Percentiles rank a stretch among this genome's conserved stretches.
phyloP scores from a whole-genome alignment of 495 filamentous ascomycete genomes.

The Xeromyces bisporus region DNA sequence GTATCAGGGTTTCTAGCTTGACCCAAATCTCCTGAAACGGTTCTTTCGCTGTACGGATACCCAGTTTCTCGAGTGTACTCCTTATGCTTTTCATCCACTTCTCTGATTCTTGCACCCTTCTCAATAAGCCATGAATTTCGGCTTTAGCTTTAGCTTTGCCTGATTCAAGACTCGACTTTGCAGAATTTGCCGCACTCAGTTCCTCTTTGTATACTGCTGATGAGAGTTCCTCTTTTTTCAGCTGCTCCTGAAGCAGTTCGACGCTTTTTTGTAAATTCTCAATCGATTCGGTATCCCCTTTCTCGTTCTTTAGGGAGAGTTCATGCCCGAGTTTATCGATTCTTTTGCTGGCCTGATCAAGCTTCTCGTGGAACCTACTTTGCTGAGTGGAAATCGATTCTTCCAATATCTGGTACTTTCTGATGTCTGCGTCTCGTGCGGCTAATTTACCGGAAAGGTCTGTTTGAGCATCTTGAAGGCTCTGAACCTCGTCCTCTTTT shows the following conservation, averaged over 20 bases:
- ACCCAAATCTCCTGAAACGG: slow-evolving; percentile 7
- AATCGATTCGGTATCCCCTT: slow-evolving; percentile 1
- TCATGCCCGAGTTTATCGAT: slow-evolving; percentile 7
- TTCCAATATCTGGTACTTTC: slow-evolving; percentile 9
- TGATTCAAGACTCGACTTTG: slow-evolving; percentile 7
- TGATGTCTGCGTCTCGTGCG: slow-evolving; percentile 9
- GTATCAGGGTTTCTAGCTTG: slow-evolving; percentile 8
- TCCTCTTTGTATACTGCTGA: slow-evolving; percentile 4
- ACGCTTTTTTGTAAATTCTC: slow-evolving; percentile 5
- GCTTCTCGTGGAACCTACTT: slow-evolving; percentile 7
- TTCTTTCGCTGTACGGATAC: slow-evolving; percentile 3
- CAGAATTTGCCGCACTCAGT: slow-evolving; percentile 5
- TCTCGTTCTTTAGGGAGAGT: slow-evolving; percentile 1
- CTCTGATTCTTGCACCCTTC: slow-evolving; percentile 15
- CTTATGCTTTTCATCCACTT: slow-evolving; percentile 9
- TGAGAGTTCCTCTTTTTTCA: slow-evolving; percentile 8
- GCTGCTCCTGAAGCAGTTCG: slow-evolving; percentile 1
- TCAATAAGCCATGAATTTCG: slow-evolving; percentile 12
- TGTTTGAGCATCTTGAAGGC: slow-evolving; percentile 6
- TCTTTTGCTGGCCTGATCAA: slow-evolving; percentile 11
- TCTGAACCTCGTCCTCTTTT: slow-evolving; percentile 9
- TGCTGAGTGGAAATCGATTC: slow-evolving; percentile 6
- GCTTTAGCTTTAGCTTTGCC: slow-evolving; percentile 9
- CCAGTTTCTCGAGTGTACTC: slow-evolving; percentile 5
- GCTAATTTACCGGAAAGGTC: slow-evolving; percentile 6